phyloP scores from a whole-genome alignment of 2,329 filamentous ascomycete genomes.

The Trichoderma harzianum region DNA sequence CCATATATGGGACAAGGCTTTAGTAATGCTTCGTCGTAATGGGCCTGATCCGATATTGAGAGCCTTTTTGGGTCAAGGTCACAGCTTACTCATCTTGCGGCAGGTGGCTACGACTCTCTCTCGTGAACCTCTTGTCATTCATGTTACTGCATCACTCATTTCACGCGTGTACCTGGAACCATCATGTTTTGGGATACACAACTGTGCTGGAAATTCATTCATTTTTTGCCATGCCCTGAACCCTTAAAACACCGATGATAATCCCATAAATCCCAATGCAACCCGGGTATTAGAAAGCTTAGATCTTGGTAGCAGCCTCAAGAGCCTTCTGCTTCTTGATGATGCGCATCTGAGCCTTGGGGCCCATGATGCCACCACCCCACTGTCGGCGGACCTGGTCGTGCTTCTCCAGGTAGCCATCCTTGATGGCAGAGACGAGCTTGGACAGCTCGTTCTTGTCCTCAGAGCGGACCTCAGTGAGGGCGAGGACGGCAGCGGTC shows the following conservation, averaged over 20 bases:
- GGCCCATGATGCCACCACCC: slow-evolving; percentile 99
- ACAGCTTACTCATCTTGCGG: not conserved
- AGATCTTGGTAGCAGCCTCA: slow-evolving; percentile 97
- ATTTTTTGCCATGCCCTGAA: slow-evolving; percentile 42
- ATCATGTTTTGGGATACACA: slow-evolving; percentile 21
- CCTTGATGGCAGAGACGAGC: slow-evolving; percentile 94
- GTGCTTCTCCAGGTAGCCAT: slow-evolving; percentile 94
- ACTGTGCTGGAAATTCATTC: slow-evolving; percentile 39
- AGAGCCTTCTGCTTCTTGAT: slow-evolving; percentile 92
- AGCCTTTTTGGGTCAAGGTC: not conserved
- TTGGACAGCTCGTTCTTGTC: slow-evolving; percentile 98
- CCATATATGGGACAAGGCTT: not conserved
- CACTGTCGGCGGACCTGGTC: slow-evolving; percentile 89
- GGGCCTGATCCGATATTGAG: not conserved
- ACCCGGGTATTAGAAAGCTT: slow-evolving; percentile 46
- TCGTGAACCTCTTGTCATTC: not conserved
- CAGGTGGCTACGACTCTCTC: not conserved
- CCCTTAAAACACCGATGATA: slow-evolving; percentile 40
- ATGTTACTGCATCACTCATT: not conserved
- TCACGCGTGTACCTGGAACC: slow-evolving; percentile 1
- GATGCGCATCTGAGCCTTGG: slow-evolving; percentile 78
- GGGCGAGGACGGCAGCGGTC: slow-evolving; percentile 92
- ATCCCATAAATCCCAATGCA: slow-evolving; percentile 38
- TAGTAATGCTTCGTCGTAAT: not conserved
- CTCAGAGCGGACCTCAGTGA: slow-evolving; percentile 96